Evolutionary conservation across 1,139 yeast species (phyloP), one percentile per base, ranked within the genome.

Genomic region (Candida sp.): DNA sequence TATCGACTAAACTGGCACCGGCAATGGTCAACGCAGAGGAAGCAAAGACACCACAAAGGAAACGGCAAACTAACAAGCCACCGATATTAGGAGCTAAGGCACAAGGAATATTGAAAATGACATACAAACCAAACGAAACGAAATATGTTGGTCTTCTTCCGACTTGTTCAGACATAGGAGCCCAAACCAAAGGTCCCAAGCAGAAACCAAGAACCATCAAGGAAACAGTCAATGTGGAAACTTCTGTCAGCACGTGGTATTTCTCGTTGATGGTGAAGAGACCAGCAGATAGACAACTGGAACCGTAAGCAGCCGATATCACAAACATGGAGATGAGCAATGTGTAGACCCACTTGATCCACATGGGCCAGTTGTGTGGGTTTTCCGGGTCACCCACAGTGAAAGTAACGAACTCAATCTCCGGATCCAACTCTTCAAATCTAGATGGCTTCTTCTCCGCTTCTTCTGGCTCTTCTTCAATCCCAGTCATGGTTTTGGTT

Each of bases 1-100:
- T 81, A 71, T 92, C 98, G 48, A 96, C 96, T 56, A 92, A 82
- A 42, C 96, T 87, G 46, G 96, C 97, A 65, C 96, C 97, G 49
- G 91, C 97, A 50, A 90, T 79, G 47, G 94, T 86, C 49, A 92
- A 78, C 31, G 96, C 97, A 11, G 96, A 88, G 42, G 94, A 80
- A 1, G 96, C 78, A 69, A 87, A 90, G 32, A 91, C 93, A 59
- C 98, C 98, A 66, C 94, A 88, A 33, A 92, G 72, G 70, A 92
- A 91, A 52, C 98, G 80, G 66, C 93, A 88, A 23, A 82, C 93
- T 56, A 92, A 73, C 23, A 91, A 76, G 7, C 93, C 86, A 43
- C 92, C 96, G 56, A 91, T 88, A 65, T 90, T 91, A 44, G 89
- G 90, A 35, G 96, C 86, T 42, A 91, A 71, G 1, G 97, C 98